Evolutionary conservation across 108 stramenopile species (phyloP).

Genomic region (Skeletonema potamos): DNA sequence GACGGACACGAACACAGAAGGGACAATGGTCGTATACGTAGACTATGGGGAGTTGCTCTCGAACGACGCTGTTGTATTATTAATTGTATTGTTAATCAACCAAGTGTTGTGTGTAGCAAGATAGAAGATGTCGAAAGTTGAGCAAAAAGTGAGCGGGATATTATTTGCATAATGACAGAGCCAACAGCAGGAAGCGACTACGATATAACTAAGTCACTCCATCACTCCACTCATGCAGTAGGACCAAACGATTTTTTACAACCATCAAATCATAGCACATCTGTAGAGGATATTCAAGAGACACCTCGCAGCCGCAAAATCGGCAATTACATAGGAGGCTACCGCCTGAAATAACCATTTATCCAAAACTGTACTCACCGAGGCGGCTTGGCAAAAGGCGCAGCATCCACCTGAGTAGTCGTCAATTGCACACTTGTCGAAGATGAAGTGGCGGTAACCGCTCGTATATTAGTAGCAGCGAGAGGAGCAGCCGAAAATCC

Average conservation of each 20-base stretch:
- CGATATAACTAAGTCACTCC: too few relatives aligned
- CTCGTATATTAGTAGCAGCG: neutral
- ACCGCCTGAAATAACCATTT: neutral
- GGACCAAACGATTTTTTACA: too few relatives aligned
- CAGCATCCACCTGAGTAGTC: slow-evolving; percentile 30
- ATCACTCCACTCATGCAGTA: too few relatives aligned
- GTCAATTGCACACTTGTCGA: slow-evolving; percentile 25
- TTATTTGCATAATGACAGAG: too few relatives aligned
- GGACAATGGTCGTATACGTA: slow-evolving; percentile 99
- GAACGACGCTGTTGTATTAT: neutral
- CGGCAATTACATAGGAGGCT: too few relatives aligned
- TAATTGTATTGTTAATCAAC: neutral
- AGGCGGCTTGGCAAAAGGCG: slow-evolving; percentile 37
- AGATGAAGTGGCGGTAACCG: neutral
- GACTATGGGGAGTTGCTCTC: slow-evolving; percentile 62
- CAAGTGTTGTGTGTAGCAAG: too few relatives aligned
- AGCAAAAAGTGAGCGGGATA: too few relatives aligned
- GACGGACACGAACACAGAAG: slow-evolving; percentile 93
- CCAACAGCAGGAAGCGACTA: too few relatives aligned
- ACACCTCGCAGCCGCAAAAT: too few relatives aligned
- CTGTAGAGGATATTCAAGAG: too few relatives aligned
- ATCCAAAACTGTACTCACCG: slow-evolving; percentile 1
- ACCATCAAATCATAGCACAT: too few relatives aligned
- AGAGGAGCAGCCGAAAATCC: slow-evolving; percentile 7
- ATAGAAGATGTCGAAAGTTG: too few relatives aligned